A percentile compares a stretch with the other conserved stretches of the same genome.
Conservation (phyloP, 140 eudicot species). For the Bidens hawaiensis region DNA sequence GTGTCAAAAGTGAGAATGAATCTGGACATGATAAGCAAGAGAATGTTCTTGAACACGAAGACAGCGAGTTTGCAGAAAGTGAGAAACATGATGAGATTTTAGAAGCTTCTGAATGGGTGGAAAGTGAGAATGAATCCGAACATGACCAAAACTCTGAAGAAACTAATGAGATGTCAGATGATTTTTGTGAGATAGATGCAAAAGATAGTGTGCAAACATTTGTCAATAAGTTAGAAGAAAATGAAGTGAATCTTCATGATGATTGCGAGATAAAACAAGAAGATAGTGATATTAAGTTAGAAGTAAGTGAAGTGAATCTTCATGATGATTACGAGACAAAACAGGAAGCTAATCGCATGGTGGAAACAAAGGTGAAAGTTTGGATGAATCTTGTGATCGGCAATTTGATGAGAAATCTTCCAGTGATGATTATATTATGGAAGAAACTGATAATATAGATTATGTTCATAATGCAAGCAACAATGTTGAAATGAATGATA, state of each 20-base stretch:
- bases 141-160: constrained; percentile 26
- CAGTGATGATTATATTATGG: constrained; percentile 8
- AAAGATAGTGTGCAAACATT: constrained; percentile 6
- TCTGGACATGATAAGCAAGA: too few relatives aligned
- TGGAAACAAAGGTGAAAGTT: constrained; percentile 5
- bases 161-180: constrained; percentile 15
- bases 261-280: too few relatives aligned
- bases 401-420: constrained; percentile 7
- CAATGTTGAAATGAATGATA: constrained; percentile 17
- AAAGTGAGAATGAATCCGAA: constrained; percentile 16
- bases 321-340: constrained; percentile 15
- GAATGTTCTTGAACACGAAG: constrained; percentile 18
- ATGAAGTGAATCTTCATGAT: too few relatives aligned
- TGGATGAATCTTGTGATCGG: constrained; percentile 18
- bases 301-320: constrained; percentile 24
- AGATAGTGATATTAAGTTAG: not conserved
- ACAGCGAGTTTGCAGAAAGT: constrained; percentile 10
- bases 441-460: constrained; percentile 24
- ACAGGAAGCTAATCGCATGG: constrained; percentile 8
- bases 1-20: too few relatives aligned
- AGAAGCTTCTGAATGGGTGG: constrained; percentile 10
- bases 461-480: constrained; percentile 14
- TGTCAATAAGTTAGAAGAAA: constrained; percentile 1
- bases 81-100: constrained; percentile 18
- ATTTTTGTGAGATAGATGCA: constrained; percentile 31